These are phyloP conservation scores for Catenaria anguillulae DNA, from an alignment of 371 early-diverging fungal genomes.

Conservation along the genomic window DNA sequence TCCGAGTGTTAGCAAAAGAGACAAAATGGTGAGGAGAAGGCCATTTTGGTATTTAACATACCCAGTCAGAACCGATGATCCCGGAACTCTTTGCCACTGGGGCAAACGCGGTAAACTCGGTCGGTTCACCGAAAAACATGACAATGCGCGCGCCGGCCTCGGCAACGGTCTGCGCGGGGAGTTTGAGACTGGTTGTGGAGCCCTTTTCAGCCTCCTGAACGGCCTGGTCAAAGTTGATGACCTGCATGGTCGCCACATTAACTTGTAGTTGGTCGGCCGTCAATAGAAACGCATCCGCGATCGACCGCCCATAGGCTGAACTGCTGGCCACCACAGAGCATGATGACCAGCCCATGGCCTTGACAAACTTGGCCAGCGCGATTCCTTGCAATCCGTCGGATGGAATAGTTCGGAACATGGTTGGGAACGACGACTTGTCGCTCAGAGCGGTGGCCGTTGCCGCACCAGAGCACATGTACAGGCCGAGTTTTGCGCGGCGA, in stretches of 20 bases:
- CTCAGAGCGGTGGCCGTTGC: not conserved
- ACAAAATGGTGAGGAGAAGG: no score
- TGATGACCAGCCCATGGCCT: not conserved
- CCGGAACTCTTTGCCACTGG: not conserved
- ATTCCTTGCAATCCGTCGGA: not conserved
- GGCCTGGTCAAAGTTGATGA: not conserved
- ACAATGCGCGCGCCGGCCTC: not conserved
- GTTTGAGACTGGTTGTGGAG: no score
- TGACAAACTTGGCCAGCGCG: not conserved
- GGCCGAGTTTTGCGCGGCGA: not conserved
- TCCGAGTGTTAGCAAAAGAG: no score
- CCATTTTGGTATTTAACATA: no score
- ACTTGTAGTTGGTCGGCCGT: no score
- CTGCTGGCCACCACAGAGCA: not conserved
- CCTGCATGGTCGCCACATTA: not conserved
- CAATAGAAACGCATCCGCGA: not conserved
- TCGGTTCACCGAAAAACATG: not conserved
- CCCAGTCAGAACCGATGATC: not conserved
- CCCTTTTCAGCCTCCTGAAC: not conserved
- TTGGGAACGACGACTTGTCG: not conserved
- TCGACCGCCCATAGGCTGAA: no score
- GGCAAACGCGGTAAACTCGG: not conserved
- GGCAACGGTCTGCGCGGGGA: no score
- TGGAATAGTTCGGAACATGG: constrained; percentile 1
- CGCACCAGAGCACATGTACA: not conserved